Conservation (phyloP, 306 rosid genomes). For the Chamaecrista fasciculata region DNA sequence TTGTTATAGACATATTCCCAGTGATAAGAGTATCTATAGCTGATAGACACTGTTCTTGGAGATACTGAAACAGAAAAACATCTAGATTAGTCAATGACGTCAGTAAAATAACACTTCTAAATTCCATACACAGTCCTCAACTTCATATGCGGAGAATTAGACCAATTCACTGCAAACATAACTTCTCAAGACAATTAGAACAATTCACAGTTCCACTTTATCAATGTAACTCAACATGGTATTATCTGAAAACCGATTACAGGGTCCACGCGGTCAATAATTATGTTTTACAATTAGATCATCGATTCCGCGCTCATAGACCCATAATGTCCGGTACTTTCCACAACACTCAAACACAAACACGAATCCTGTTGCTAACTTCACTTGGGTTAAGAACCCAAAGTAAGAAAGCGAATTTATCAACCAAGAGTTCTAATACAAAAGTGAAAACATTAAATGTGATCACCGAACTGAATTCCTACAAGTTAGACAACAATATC, state of each 20-base stretch:
- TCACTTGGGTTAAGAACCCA: too few species aligned
- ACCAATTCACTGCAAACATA: background rate
- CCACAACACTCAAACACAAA: background rate
- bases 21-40: constrained; percentile 16
- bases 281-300: background rate
- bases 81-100: background rate
- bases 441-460: background rate
- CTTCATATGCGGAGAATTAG: background rate
- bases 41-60: background rate
- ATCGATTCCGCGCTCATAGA: background rate
- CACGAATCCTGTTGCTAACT: background rate
- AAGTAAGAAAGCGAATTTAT: too few species aligned
- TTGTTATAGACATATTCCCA: constrained; percentile 43
- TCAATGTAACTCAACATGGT: background rate
- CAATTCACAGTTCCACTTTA: background rate
- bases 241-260: background rate
- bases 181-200: background rate
- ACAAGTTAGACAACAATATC: background rate
- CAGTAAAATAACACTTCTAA: background rate
- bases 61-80: background rate
- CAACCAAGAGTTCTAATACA: background rate
- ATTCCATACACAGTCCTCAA: background rate
- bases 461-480: background rate
- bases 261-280: background rate
- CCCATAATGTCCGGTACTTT: too few species aligned